Evolutionary conservation across 2,329 filamentous ascomycete genomes (phyloP).

Genomic region (Parafenestella ontariensis): DNA sequence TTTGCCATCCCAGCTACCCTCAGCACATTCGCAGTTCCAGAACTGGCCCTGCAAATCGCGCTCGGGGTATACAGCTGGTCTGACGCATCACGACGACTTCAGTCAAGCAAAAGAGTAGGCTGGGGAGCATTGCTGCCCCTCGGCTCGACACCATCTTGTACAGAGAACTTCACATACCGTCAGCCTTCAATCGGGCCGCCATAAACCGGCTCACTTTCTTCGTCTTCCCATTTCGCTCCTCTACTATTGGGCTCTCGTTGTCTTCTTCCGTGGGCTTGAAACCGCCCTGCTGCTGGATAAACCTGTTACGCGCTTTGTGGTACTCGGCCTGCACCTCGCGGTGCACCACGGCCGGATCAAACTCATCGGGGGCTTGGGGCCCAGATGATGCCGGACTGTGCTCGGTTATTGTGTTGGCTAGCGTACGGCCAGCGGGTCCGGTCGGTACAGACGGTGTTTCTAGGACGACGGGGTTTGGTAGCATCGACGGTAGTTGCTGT

Average conservation of each 20-base stretch:
- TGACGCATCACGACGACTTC: background rate
- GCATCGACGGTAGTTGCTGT: slow-evolving; percentile 17
- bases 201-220: slow-evolving; percentile 76
- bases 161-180: slow-evolving; percentile 35
- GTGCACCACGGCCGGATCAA: slow-evolving; percentile 75
- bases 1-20: background rate
- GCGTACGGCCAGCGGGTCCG: slow-evolving; percentile 56
- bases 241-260: slow-evolving; percentile 68
- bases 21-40: background rate
- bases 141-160: background rate
- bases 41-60: background rate
- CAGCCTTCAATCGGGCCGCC: slow-evolving; percentile 65
- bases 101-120: background rate
- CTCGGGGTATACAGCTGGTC: background rate
- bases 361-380: slow-evolving; percentile 52
- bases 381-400: slow-evolving; percentile 48
- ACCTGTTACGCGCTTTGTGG: slow-evolving; percentile 79
- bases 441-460: slow-evolving; percentile 42
- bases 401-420: slow-evolving; percentile 67
- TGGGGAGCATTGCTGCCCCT: no score
- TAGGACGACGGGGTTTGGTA: slow-evolving; percentile 33
- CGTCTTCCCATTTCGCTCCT: slow-evolving; percentile 66
- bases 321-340: slow-evolving; percentile 84
- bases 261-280: slow-evolving; percentile 75
- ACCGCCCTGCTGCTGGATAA: slow-evolving; percentile 83